Conservation (phyloP, 2,329 filamentous ascomycete species). For the Colletotrichum liaoningense region DNA sequence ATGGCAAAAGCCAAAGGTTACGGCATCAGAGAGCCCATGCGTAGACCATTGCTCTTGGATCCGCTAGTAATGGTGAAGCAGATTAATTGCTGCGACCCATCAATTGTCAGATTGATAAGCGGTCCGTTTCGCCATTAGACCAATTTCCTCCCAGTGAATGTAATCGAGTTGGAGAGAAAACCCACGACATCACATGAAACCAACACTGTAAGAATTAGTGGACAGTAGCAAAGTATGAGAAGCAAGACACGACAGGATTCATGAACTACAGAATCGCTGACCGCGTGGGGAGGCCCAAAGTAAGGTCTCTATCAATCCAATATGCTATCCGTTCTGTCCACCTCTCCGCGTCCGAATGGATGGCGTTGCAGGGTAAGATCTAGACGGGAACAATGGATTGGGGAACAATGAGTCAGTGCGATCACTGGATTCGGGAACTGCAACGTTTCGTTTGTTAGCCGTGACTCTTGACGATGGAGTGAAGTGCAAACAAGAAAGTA, state of each 20-base stretch:
- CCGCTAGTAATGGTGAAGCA: constrained; percentile 63
- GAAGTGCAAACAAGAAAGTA: neutral
- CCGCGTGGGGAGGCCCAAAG: constrained; percentile 3
- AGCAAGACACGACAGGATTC: constrained; percentile 30
- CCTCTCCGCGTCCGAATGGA: constrained; percentile 16
- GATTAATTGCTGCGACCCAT: constrained; percentile 65
- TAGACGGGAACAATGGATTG: neutral
- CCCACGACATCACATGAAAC: neutral
- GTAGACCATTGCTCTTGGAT: constrained; percentile 65
- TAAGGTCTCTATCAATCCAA: constrained; percentile 28
- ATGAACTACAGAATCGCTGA: constrained; percentile 20
- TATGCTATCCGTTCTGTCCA: constrained; percentile 33
- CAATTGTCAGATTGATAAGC: constrained; percentile 58
- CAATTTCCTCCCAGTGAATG: neutral
- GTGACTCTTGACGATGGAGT: neutral
- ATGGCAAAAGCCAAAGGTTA: constrained; percentile 41
- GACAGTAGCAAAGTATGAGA: constrained; percentile 1
- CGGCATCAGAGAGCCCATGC: constrained; percentile 72
- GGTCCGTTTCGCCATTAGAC: constrained; percentile 47
- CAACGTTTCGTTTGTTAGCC: constrained; percentile 2
- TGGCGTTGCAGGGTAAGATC: constrained; percentile 18
- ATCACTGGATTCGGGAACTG: constrained; percentile 11
- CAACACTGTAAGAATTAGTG: constrained; percentile 27
- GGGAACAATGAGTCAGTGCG: neutral
- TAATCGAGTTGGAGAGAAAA: too few relatives aligned